These are phyloP conservation scores for Neonectria faginata DNA, from an alignment of 2,329 filamentous ascomycete species.

Conservation along the genomic window DNA sequence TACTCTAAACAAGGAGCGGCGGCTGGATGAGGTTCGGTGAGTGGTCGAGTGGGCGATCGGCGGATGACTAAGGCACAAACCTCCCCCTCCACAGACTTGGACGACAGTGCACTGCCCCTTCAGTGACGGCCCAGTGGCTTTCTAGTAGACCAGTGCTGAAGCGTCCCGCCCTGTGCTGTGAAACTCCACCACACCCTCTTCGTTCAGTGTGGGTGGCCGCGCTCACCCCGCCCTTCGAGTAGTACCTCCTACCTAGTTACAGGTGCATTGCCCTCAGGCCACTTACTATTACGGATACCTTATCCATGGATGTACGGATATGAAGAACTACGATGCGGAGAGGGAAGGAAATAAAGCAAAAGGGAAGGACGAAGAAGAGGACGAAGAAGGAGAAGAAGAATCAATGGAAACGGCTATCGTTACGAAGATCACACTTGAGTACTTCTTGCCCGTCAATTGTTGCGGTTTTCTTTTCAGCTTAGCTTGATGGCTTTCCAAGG, in stretches of 20 bases:
- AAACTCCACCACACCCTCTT: slow-evolving; percentile 6
- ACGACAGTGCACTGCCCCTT: background rate
- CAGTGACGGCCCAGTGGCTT: background rate
- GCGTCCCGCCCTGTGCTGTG: background rate
- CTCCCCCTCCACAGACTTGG: background rate
- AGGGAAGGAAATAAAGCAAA: background rate
- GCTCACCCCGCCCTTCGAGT: background rate
- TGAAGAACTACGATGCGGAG: background rate
- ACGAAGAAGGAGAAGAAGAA: no score
- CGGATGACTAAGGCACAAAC: background rate
- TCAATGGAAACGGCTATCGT: background rate
- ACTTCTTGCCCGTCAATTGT: no score
- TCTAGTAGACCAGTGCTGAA: background rate
- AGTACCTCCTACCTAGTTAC: background rate
- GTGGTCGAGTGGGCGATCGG: background rate
- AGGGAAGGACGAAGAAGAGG: background rate
- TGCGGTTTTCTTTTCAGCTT: background rate
- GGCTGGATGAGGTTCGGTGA: background rate
- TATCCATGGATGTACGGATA: no score
- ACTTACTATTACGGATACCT: no score
- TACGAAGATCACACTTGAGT: background rate
- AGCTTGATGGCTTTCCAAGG: background rate
- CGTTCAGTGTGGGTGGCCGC: background rate
- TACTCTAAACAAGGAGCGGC: background rate
- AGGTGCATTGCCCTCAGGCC: background rate